Conservation (phyloP, 164 flowering plant species). For the Tetracentron sinense region DNA sequence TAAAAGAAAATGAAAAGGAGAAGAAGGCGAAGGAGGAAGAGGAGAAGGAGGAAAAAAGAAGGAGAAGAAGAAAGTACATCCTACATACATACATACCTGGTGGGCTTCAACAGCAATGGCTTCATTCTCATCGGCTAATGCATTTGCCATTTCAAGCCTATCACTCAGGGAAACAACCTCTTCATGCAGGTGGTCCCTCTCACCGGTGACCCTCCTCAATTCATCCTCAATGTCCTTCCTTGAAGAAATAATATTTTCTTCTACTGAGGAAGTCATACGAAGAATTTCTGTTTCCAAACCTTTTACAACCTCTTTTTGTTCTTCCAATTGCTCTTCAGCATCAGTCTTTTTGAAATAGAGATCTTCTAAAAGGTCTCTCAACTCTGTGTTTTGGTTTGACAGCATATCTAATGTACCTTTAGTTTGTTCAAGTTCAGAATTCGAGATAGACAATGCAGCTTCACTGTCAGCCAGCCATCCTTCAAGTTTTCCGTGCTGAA, state of each 20-base stretch:
- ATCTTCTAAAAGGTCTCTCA: constrained; percentile 52
- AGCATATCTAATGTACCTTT: constrained; percentile 36
- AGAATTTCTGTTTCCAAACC: constrained; percentile 67
- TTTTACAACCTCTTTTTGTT: constrained; percentile 47
- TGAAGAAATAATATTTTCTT: constrained; percentile 34
- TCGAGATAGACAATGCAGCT: constrained; percentile 36
- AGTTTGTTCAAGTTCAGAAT: constrained; percentile 49
- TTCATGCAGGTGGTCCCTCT: constrained; percentile 52
- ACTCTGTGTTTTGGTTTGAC: constrained; percentile 51
- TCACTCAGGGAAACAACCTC: constrained; percentile 47
- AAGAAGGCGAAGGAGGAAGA: too few relatives aligned
- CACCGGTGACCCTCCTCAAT: constrained; percentile 34
- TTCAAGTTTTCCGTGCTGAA: constrained; percentile 45
- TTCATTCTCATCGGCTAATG: constrained; percentile 83
- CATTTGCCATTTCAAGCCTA: constrained; percentile 62
- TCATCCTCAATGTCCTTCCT: constrained; percentile 39
- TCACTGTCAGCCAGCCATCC: constrained; percentile 36
- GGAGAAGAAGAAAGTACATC: too few relatives aligned
- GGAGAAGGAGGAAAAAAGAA: not conserved
- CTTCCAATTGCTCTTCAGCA: constrained; percentile 56
- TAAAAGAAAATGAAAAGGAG: too few relatives aligned
- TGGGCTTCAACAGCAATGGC: constrained; percentile 82
- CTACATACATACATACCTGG: constrained; percentile 51
- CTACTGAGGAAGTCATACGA: constrained; percentile 35
- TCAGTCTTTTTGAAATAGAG: constrained; percentile 40